Base-by-base conservation (phyloP, 352 stramenopile species). In the Hyaloperonospora brassicae region DNA sequence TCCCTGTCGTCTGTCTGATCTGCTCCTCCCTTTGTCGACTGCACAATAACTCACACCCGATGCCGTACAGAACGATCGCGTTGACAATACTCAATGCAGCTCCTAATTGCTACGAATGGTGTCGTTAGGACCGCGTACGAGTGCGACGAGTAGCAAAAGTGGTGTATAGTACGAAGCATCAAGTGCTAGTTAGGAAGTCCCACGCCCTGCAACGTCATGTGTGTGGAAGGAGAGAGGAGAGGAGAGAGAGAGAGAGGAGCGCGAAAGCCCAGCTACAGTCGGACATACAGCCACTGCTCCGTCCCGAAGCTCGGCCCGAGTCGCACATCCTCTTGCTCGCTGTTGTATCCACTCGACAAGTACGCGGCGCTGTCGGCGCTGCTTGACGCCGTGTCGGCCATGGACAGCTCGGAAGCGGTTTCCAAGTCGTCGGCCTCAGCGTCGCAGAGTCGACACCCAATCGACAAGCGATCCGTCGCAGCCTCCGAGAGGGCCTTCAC, bases 251-350 rank as follows among this genome's bases (percentile, higher is more conserved):
- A 51, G 36, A 6, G 59, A 48, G 39, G 59, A 69, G 13, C 62
- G 57, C 25, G 27, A 34, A 34, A 34, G 27, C 62, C 47, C 25
- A 62, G 62, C 52, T 70, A 71, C 22, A 71, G 43, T 43, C 63
- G 35, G 31, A 71, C 59, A 27, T 71, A 71, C 13, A 71, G 7
- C 47, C 59, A 59, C 23, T 61, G 57, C 39, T 64, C 38, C 5
- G 50, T 57, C 52, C 35, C 43, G 5, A 35, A 61, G 46, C 27
- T 41, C n/a, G 39, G 34, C 39, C 4, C 7, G n/a, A 27, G 24
- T 36, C 57, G 44, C 5, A 22, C 22, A 2, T 61, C 47, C 0
- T 58, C 50, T 1, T 44, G 7, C 8, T 35, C 31, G 2, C 17
- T 17, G 17, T 58, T 38, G 11, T 25, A n/a, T 41, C 58, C 42